Conservation (phyloP, 495 filamentous ascomycete genomes). For the Aspergillus sparsus region DNA sequence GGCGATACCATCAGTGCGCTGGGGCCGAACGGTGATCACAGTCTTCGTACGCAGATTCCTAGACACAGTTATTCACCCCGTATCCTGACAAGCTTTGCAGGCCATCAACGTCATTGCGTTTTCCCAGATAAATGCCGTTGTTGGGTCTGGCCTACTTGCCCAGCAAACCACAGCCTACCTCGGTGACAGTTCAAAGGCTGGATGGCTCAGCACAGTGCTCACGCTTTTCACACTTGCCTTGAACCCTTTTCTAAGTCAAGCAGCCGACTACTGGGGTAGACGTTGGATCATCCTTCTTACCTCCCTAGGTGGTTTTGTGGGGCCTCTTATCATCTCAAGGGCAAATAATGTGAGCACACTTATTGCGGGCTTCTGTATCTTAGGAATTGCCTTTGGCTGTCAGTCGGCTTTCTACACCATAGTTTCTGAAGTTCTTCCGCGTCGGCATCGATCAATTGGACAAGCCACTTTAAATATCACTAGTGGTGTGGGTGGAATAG, state of each 20-base stretch:
- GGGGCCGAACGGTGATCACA: neutral
- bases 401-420: neutral
- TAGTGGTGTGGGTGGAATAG: neutral
- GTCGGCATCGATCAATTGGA: neutral
- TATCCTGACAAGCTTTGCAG: neutral
- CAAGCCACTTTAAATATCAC: neutral
- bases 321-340: neutral
- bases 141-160: neutral
- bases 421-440: neutral
- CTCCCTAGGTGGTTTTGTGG: neutral
- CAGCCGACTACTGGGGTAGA: neutral
- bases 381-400: neutral
- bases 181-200: neutral
- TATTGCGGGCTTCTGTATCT: neutral
- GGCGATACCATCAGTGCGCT: neutral
- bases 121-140: neutral
- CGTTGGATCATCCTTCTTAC: neutral
- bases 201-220: neutral
- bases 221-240: neutral
- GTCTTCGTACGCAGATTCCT: neutral
- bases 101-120: neutral
- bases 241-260: neutral
- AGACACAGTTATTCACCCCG: neutral
- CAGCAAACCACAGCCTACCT: neutral
- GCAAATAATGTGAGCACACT: neutral